These are phyloP conservation scores for Calendula officinalis DNA, from an alignment of 129 eudicot genomes.

Conservation along the genomic window DNA sequence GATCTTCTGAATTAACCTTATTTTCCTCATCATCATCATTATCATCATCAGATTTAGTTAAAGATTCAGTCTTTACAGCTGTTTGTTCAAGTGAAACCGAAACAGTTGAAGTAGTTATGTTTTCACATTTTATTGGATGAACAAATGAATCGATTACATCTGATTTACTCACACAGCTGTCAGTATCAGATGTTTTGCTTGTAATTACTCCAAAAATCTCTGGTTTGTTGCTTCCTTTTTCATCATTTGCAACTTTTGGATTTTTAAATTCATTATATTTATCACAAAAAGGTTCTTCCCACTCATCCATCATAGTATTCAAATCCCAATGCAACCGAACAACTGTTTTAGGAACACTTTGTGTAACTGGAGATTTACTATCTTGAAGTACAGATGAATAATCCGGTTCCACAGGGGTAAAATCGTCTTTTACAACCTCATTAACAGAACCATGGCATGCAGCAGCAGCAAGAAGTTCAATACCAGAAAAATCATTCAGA, in stretches of 20 bases:
- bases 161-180: constrained; percentile 27
- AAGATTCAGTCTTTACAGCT: constrained; percentile 11
- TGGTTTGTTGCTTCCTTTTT: constrained; percentile 12
- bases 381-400: constrained; percentile 30
- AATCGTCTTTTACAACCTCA: constrained; percentile 22
- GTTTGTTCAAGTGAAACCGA: constrained; percentile 20
- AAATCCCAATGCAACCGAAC: constrained; percentile 67
- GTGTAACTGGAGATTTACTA: constrained; percentile 23
- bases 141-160: constrained; percentile 28
- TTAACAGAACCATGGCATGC: constrained; percentile 49
- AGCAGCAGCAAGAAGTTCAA: constrained; percentile 67
- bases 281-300: constrained; percentile 60
- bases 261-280: constrained; percentile 11
- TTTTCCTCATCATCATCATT: constrained; percentile 4
- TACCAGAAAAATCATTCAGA: constrained; percentile 64
- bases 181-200: constrained; percentile 16
- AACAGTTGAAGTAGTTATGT: constrained; percentile 33
- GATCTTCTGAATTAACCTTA: constrained; percentile 30
- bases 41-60: constrained; percentile 12
- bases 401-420: constrained; percentile 24
- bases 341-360: constrained; percentile 26
- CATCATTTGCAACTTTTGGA: not conserved
- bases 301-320: constrained; percentile 61
- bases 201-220: not conserved
- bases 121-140: constrained; percentile 24